Evolutionary conservation across 164 flowering plant species (phyloP), one percentile per base, ranked within the genome.

Genomic region (Kalanchoe fedtschenkoi): DNA sequence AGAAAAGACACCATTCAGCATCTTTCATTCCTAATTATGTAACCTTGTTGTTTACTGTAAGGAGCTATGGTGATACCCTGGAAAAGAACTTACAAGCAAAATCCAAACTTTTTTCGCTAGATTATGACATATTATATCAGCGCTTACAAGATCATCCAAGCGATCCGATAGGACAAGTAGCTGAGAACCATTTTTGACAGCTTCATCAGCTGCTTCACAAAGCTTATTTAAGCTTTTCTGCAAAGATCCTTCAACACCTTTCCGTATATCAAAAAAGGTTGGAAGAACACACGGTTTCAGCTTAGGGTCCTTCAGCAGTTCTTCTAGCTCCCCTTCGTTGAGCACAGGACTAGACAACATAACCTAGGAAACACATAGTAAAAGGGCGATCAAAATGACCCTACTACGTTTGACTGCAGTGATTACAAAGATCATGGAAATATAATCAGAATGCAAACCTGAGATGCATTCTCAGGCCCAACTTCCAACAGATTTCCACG

Each of bases 391-490:
- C 22, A 62, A n/a, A 24, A 17, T 11, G n/a, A 37, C 17, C 35
- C 33, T 37, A 21, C 34, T 62, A 9, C 44, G 56, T 22, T 21
- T 47, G 28, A 6, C 24, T 8, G 16, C 32, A 51, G 32, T 24
- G 14, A 29, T 51, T 26, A 57, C 55, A 62, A 26, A 54, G 21
- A 15, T 24, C 61, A 58, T 19, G 5, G 32, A 6, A 1, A 10
- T 39, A 30, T 39, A 65, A 16, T 37, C 34, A 13, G 41, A 26
- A 56, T 21, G 60, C 71, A 62, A 63, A 95, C 99, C 97, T 95
- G 99, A 47, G 96, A 80, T 64, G 96, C 99, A 77, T 91, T 95
- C 61, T 91, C 93, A 62, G 99, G 97, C 66, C 99, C 99, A 78
- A 80, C 80, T 70, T 87, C 97, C 74, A 93, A 75, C 65, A 95